phyloP scores from a whole-genome alignment of 352 stramenopile genomes.

The Phytophthora vignae region DNA sequence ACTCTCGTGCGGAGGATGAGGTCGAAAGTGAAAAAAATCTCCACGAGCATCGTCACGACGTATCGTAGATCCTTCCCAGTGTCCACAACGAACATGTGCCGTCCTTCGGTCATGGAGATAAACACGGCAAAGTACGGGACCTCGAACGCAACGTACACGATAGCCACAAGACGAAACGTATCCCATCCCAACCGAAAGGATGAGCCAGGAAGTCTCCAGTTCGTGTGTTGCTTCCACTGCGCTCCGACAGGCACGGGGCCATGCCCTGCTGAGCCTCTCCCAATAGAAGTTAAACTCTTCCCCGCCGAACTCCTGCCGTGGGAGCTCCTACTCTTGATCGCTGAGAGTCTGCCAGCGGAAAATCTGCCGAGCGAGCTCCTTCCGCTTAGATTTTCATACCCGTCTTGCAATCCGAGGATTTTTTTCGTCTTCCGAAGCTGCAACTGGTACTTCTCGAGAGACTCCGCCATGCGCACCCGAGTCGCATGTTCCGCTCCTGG shows the following conservation, averaged over 20 bases:
- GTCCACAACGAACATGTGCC: constrained; percentile 45
- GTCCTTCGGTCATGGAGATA: constrained; percentile 58
- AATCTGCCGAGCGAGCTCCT: constrained; percentile 25
- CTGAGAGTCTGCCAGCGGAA: constrained; percentile 2
- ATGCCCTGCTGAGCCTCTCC: constrained; percentile 7
- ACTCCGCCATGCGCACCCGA: constrained; percentile 47
- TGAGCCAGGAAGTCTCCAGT: constrained; percentile 13
- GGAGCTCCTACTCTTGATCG: neutral
- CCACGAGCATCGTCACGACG: constrained; percentile 31
- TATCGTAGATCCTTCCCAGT: constrained; percentile 39
- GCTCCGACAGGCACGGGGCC: neutral
- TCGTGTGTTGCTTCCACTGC: neutral
- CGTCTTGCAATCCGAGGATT: constrained; percentile 60
- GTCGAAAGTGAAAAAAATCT: constrained; percentile 32
- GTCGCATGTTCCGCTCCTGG: constrained; percentile 32
- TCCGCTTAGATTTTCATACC: constrained; percentile 14
- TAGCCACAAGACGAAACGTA: constrained; percentile 3
- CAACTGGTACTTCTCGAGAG: constrained; percentile 59
- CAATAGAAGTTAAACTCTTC: constrained; percentile 20
- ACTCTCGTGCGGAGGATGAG: constrained; percentile 54
- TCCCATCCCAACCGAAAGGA: constrained; percentile 16
- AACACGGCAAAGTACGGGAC: constrained; percentile 77
- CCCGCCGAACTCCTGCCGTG: constrained; percentile 27
- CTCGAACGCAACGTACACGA: constrained; percentile 16
- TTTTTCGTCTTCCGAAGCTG: constrained; percentile 84